Base-by-base conservation (phyloP, 768 basidiomycete genomes). In the Hirschioporus abietinus region DNA sequence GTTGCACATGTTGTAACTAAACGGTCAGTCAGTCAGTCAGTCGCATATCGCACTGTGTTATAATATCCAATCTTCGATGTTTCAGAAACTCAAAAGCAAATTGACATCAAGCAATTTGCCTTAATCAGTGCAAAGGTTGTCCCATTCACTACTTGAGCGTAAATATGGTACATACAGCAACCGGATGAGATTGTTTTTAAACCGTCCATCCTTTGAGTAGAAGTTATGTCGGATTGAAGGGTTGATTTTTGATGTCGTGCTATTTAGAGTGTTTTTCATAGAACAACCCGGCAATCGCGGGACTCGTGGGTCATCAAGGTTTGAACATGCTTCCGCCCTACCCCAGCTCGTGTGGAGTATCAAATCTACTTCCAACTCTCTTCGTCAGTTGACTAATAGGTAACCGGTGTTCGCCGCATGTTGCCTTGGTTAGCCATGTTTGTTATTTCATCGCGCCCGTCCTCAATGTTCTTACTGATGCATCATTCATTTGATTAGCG, bases 401-500 rank as follows among this genome's bases (percentile, higher is more conserved):
- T 52, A 52, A 15, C 42, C 42, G 42, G 42, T 5, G 42, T 52
- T 52, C 42, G 12, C 42, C 42, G 42, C 12, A 52, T 52, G 42
- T 52, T 52, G 42, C 42, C 42, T 12, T 52, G 42, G 15, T 15
- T 52, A 52, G 42, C 42, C 12, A 52, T 52, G 42, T 52, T 12
- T 52, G 42, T 52, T 52, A 52, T 52, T 52, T 52, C 42, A 52
- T 52, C 42, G 42, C 42, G 42, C 42, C 12, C 42, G 20, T 20
- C 42, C 42, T 52, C 42, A 52, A 15, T 52, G 12, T 15, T 20
- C 42, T 52, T 52, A 52, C 42, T 52, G 42, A 52, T 52, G 20
- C 42, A 52, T 52, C 42, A 52, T 52, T 52, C 42, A 52, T 52
- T 20, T 52, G 42, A 52, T 52, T 52, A 52, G 42, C 42, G 42